phyloP scores from a whole-genome alignment of 2,329 filamentous ascomycete genomes.

The Arthrobotrys pseudoclavata region DNA sequence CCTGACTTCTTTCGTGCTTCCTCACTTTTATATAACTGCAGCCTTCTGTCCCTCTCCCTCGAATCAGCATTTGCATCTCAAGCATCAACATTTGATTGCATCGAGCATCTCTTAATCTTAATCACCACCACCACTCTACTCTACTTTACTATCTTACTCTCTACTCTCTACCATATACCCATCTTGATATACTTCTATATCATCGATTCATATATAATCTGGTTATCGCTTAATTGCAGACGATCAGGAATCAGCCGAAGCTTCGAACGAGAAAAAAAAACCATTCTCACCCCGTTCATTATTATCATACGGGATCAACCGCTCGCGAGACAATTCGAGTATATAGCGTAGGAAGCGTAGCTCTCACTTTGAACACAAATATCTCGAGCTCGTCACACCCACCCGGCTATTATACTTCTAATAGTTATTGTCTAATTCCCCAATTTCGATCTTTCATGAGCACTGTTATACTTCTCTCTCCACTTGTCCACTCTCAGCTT shows the following conservation, averaged over 20 bases:
- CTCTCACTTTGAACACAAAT: constrained; percentile 5
- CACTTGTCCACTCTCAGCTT: constrained; percentile 44
- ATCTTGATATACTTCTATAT: background rate
- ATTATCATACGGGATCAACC: constrained; percentile 56
- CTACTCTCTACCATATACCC: background rate
- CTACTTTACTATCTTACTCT: constrained; percentile 2
- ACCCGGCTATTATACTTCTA: constrained; percentile 2
- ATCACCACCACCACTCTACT: constrained; percentile 2
- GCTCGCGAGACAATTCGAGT: constrained; percentile 52
- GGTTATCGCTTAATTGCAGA: constrained; percentile 58
- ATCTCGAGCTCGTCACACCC: background rate
- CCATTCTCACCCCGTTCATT: constrained; percentile 27
- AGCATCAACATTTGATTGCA: background rate
- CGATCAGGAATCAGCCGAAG: constrained; percentile 35
- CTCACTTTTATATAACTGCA: constrained; percentile 25
- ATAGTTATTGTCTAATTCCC: constrained; percentile 27
- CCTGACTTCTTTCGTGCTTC: constrained; percentile 33
- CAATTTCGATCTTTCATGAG: background rate
- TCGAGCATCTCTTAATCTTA: constrained; percentile 21
- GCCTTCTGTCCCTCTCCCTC: constrained; percentile 18
- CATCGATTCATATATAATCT: background rate
- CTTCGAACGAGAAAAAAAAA: constrained; percentile 23
- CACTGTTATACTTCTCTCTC: constrained; percentile 38
- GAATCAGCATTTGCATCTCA: constrained; percentile 9
- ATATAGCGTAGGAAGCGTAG: constrained; percentile 41